Base-by-base conservation (phyloP, 2,329 filamentous ascomycete genomes). In the Raffaelea deltoideospora region DNA sequence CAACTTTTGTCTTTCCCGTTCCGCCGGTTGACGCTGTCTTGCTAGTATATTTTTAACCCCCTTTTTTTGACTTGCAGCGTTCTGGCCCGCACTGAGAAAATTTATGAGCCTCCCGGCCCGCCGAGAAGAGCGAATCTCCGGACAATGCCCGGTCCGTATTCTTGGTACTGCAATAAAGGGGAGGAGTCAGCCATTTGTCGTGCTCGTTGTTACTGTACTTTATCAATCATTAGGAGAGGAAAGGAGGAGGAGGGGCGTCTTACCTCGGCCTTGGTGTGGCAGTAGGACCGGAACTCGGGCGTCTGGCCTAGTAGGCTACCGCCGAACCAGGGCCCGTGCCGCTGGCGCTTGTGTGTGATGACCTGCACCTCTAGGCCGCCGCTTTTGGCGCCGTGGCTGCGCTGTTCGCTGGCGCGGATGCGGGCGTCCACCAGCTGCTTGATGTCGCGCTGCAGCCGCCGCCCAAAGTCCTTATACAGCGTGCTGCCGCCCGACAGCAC, bases 271-370 rank as follows among this genome's bases (percentile, higher is more conserved):
- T 90, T 90, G 39, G 83, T 98, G 61, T 98, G 92, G 65, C 90
- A 98, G 64, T 96, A 98, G 54, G 86, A 95, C 57, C 85, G 76
- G 70, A 98, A 98, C 60, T 98, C 92, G 5, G 92, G 88, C 7
- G 90, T 98, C 65, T 96, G 88, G 38, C 88, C 92, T 42, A 98
- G 67, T 61, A 98, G 68, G 63, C 85, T 94, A 49, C 90, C 90
- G 58, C 90, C 90, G 55, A 98, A 98, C 90, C 90, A 98, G 23
- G 90, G 90, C 15, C 90, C 90, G 56, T 98, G 88, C 53, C 88
- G 72, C 70, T 98, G 90, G 56, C 90, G 72, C 72, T 94, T 95
- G 68, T 98, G 90, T 33, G 86, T 84, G 48, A 98, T 92, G 48
- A 98, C 90, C 55, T 94, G 86, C 24, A 98, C 90, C 38, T 98